Evolutionary conservation across 2,329 filamentous ascomycete genomes (phyloP).

Genomic region (Penicillium sp.): DNA sequence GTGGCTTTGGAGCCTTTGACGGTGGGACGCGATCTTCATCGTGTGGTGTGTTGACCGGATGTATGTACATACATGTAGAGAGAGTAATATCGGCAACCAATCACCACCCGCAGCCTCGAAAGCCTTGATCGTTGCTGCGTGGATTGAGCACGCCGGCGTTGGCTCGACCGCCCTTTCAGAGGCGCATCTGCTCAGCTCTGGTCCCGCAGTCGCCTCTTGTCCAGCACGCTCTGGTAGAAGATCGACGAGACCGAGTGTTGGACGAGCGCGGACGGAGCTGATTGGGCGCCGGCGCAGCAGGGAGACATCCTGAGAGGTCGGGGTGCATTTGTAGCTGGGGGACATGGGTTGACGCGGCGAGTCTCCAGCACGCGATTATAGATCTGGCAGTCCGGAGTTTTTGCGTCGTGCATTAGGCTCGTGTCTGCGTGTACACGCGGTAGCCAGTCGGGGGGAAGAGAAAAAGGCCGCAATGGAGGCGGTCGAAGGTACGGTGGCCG

Average conservation of each 20-base stretch:
- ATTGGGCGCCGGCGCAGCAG: conserved; percentile 11
- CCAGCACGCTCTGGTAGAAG: conserved; percentile 12
- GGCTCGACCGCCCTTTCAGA: conserved; percentile 13
- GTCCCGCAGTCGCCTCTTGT: conserved; percentile 14
- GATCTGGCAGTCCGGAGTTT: conserved; percentile 16
- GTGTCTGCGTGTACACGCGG: too few relatives aligned
- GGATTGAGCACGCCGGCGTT: too few relatives aligned
- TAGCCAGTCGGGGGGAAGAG: too few relatives aligned
- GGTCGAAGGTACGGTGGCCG: too few relatives aligned
- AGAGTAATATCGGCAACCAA: conserved; percentile 2
- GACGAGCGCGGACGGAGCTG: too few relatives aligned
- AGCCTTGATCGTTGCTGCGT: too few relatives aligned
- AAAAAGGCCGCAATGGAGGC: too few relatives aligned
- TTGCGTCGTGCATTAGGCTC: too few relatives aligned
- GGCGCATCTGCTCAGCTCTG: conserved; percentile 5
- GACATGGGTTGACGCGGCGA: conserved; percentile 19
- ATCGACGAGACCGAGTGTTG: conserved; percentile 17
- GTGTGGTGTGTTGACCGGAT: conserved; percentile 8
- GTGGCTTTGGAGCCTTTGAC: conserved; percentile 8
- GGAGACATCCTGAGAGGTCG: conserved; percentile 4
- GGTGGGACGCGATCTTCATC: conserved; percentile 17
- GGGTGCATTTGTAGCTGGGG: conserved; percentile 11
- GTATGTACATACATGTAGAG: too few relatives aligned
- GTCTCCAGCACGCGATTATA: conserved; percentile 16
- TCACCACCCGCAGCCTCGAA: conserved; percentile 1